These are phyloP conservation scores for cucumber (Cucumis sativus) DNA, from an alignment of 306 rosid genomes.

Conservation along the genomic window Cucumber_9930_V3 NC_026659.2:26189501-26190000, in stretches of 20 bases:
- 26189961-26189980: background rate
- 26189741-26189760: background rate
- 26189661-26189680: background rate
- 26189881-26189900: background rate
- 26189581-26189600: too few species aligned
- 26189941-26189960: background rate
- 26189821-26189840: background rate
- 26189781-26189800: background rate
- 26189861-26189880: background rate
- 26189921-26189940: too few species aligned
- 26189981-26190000: background rate
- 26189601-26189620: too few species aligned
- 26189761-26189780: background rate
- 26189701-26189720: background rate
- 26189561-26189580: too few species aligned
- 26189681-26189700: background rate
- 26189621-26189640: too few species aligned
- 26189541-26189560: too few species aligned
- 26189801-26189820: background rate
- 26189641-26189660: background rate
- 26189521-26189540: too few species aligned
- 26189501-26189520: too few species aligned
- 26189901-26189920: background rate
- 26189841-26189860: background rate
- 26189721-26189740: background rate